Base-by-base conservation (phyloP, 2,329 filamentous ascomycete genomes). In the Elsinoe perseae region DNA sequence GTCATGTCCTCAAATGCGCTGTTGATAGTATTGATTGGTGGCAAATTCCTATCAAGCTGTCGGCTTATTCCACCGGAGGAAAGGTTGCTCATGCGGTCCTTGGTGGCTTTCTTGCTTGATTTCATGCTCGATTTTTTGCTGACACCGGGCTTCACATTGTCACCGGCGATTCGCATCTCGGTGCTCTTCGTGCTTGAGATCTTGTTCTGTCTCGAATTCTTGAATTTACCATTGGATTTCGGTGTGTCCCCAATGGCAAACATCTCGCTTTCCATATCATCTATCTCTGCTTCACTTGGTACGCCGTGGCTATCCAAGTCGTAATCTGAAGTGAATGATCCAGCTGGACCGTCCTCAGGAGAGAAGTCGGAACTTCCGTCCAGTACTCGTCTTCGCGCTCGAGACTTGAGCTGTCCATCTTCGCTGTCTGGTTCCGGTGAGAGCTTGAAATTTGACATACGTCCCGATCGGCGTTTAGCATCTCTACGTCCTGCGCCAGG, bases 1-100 rank as follows among this genome's bases (percentile, higher is more conserved):
- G 75, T 70, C 36, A 83, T 73, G 27, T 79, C 71, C 1, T 62
- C 63, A 56, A 84, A 78, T 8, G 80, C 80, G 1, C 76, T 72
- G 2, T 71, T 53, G 4, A 79, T 73, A 18, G 73, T 66, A 8
- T 68, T 69, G 0, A 80, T 60, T 2, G 78, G 79, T 4, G 77
- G 75, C 2, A 78, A 64, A 14, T 53, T 66, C 0, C 62, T 56
- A 50, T 75, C 62, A 0, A 68, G 46, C 4, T 59, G 59, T 43
- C 59, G 63, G 10, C 7, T 9, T 28, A 46, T 23, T 23, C 23
- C 28, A 12, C 36, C 46, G n/a, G 25, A 46, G 16, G 46, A 20
- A 7, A 57, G 32, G 18, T 50, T 56, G 8, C 20, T 20, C 54
- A 56, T 56, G 12, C 54, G 43, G 6, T 32, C 10, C 21, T 56